Evolutionary conservation across 1,139 yeast species (phyloP), one percentile per base, ranked within the genome.

Genomic region (Yamadazyma siamensis): DNA sequence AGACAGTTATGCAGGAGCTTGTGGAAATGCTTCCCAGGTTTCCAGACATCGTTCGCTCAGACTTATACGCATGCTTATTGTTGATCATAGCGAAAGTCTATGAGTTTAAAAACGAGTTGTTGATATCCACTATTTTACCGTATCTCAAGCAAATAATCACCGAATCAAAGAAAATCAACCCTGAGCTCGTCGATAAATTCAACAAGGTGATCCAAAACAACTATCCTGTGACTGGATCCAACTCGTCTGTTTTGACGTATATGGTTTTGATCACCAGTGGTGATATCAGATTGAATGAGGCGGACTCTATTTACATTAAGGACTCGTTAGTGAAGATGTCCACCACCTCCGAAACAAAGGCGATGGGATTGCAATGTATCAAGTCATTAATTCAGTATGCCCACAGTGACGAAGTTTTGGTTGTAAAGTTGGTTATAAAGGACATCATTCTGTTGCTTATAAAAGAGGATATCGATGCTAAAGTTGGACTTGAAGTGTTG

Each of bases 51-150:
- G 84, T 85, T 29, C 75, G 76, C 43, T 56, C 65, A 12, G 96
- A 88, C 49, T 59, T 88, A 25, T 76, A 77, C 49, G 71, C 91
- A 0, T 81, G 94, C 45, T 48, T 84, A 28, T 56, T 88, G 18
- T 81, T 70, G 46, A 69, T 81, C 6, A 72, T 82, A 40, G 77
- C 83, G 5, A 67, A 73, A 45, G 63, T 83, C 17, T 75, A 75
- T 44, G 79, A 77, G 42, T 64, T 64, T 30, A 57, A 61, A 16
- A 67, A 72, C 35, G 67, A 62, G 26, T 50, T 57, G 12, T 44
- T 80, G 25, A 64, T 78, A 19, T 71, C 81, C 0, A 56, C 71
- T 5, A 52, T 77, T 12, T 54, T 82, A 17, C 84, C 88, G 1
- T 64, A 75, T 27, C 57, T 81, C 50, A 80, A 78, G 47, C 64